A percentile compares a stretch with the other conserved stretches of the same genome.
Evolutionary conservation across 108 stramenopile species (phyloP).

Genomic region (Discostella stelligeroides): DNA sequence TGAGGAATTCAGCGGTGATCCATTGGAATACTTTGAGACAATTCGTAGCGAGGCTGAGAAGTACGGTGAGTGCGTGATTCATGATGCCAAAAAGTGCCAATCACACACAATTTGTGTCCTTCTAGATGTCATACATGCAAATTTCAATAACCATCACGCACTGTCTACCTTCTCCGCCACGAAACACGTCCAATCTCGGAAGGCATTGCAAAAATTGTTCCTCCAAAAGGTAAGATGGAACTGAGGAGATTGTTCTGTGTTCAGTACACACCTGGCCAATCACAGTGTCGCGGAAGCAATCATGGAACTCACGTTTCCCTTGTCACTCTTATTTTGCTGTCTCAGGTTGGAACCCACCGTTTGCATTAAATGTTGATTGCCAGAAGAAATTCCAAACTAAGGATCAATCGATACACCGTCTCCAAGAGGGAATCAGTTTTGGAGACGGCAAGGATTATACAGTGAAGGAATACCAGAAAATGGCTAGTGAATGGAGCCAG

Average conservation of each 20-base stretch:
- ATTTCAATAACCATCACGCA: too few species aligned
- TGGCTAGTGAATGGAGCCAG: conserved; percentile 64
- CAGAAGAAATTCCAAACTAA: conserved; percentile 81
- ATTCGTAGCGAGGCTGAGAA: conserved; percentile 85
- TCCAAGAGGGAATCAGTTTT: conserved; percentile 91
- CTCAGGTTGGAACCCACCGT: conserved; percentile 51
- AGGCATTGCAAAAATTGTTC: conserved; percentile 96
- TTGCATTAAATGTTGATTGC: conserved; percentile 64
- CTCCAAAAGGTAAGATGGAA: conserved; percentile 87
- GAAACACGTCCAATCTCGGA: not conserved
- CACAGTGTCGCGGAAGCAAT: not conserved
- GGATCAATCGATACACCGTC: conserved; percentile 77
- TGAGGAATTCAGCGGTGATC: conserved; percentile 85
- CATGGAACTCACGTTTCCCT: conserved; percentile 8
- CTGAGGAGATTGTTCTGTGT: not conserved
- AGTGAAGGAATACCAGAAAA: conserved; percentile 68
- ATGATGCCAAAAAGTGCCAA: too few species aligned
- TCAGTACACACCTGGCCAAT: not conserved
- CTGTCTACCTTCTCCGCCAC: not conserved
- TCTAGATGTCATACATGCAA: too few species aligned
- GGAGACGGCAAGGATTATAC: conserved; percentile 93
- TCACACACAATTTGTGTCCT: too few species aligned
- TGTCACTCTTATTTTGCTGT: conserved; percentile 12
- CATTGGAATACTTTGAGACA: conserved; percentile 85
- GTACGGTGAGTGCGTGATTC: conserved; percentile 51